Conservation (phyloP, 768 basidiomycete genomes). For the Pleurotus djamor region DNA sequence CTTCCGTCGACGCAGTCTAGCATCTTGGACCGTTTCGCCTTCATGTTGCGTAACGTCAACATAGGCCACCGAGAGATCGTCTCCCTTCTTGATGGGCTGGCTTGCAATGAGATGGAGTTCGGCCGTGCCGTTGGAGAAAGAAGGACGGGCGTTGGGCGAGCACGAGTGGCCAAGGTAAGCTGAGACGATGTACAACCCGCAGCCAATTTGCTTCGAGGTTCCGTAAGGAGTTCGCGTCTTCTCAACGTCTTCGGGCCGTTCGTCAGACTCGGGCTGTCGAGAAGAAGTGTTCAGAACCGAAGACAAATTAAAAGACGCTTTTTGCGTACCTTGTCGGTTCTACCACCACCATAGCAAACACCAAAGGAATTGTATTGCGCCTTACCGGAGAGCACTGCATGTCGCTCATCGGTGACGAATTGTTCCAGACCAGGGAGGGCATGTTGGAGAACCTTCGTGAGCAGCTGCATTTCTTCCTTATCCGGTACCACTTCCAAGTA, state of each 20-base stretch:
- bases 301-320: conserved; percentile 1
- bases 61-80: conserved; percentile 73
- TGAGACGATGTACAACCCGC: conserved; percentile 73
- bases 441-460: conserved; percentile 52
- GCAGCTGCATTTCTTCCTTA: conserved; percentile 45
- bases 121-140: conserved; percentile 64
- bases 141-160: conserved; percentile 60
- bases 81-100: conserved; percentile 68
- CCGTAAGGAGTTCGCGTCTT: conserved; percentile 76
- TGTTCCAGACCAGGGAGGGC: conserved; percentile 74
- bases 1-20: conserved; percentile 61
- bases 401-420: conserved; percentile 63
- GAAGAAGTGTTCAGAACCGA: neutral
- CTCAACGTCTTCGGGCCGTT: conserved; percentile 69
- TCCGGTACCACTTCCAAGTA: conserved; percentile 55
- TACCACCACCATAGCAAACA: conserved; percentile 61
- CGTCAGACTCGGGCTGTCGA: conserved; percentile 45
- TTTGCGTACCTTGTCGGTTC: conserved; percentile 63
- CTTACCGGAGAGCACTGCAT: conserved; percentile 61
- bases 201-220: conserved; percentile 73
- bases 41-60: conserved; percentile 62
- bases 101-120: conserved; percentile 71
- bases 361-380: conserved; percentile 80
- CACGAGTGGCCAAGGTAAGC: conserved; percentile 81
- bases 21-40: conserved; percentile 51